These are phyloP conservation scores for Amanita rubescens DNA, from an alignment of 768 basidiomycete species.

Conservation along the genomic window DNA sequence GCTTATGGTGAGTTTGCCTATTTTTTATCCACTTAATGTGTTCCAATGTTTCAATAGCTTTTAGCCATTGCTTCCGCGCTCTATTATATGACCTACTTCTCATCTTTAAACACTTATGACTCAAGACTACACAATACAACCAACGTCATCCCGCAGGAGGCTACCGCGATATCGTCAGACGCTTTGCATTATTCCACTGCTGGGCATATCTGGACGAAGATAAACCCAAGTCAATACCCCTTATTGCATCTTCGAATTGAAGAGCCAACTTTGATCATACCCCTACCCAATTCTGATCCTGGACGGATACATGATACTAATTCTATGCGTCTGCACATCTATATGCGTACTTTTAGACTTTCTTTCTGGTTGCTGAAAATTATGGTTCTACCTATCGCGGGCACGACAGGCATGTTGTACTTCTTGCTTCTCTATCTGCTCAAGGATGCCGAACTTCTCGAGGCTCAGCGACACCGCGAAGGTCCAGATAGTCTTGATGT, in stretches of 20 bases:
- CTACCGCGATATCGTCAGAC: slow-evolving; percentile 16
- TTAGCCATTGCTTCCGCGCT: slow-evolving; percentile 69
- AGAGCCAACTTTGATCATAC: slow-evolving; percentile 67
- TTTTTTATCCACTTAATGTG: not conserved
- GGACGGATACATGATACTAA: slow-evolving; percentile 15
- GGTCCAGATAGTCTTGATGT: slow-evolving; percentile 32
- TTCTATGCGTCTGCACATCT: slow-evolving; percentile 32
- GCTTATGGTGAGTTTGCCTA: slow-evolving; percentile 47
- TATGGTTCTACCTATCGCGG: slow-evolving; percentile 76
- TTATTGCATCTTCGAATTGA: slow-evolving; percentile 77
- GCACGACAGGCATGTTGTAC: slow-evolving; percentile 69
- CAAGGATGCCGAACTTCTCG: slow-evolving; percentile 86
- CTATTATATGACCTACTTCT: slow-evolving; percentile 64
- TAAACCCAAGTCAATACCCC: slow-evolving; percentile 62
- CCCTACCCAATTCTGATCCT: slow-evolving; percentile 35
- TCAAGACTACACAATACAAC: slow-evolving; percentile 13
- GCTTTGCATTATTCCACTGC: slow-evolving; percentile 32
- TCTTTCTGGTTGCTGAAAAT: slow-evolving; percentile 76
- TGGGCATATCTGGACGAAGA: slow-evolving; percentile 65
- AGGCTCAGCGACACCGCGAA: slow-evolving; percentile 66
- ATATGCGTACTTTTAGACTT: slow-evolving; percentile 44
- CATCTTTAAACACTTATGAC: slow-evolving; percentile 24
- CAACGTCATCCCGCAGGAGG: not conserved
- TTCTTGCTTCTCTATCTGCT: slow-evolving; percentile 76
- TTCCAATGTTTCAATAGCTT: slow-evolving; percentile 38